Percentiles rank a stretch among this genome's conserved stretches.
Evolutionary conservation across 2,329 filamentous ascomycete species (phyloP).

Genomic region (Colletotrichum cordylinicola): DNA sequence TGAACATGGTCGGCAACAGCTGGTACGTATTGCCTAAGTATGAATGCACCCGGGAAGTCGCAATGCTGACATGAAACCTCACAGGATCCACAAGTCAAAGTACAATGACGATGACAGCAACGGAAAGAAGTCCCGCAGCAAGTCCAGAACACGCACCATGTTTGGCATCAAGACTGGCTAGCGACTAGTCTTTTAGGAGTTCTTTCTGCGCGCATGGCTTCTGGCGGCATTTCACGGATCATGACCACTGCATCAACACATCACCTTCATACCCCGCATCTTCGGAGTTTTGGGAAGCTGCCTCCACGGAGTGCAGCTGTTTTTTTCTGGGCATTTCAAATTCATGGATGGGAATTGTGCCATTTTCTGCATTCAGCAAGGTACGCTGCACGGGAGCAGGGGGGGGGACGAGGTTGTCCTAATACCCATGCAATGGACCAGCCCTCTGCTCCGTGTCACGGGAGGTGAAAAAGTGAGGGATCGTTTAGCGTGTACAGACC

Average conservation of each 20-base stretch:
- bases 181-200: constrained; percentile 15
- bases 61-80: constrained; percentile 16
- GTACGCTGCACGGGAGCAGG: neutral
- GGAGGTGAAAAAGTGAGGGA: neutral
- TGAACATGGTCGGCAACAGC: constrained; percentile 98
- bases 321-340: constrained; percentile 15
- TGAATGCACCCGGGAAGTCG: neutral
- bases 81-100: constrained; percentile 95
- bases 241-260: constrained; percentile 25
- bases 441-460: neutral
- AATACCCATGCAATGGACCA: neutral
- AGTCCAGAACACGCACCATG: constrained; percentile 76
- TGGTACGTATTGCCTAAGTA: constrained; percentile 68
- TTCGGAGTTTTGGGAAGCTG: constrained; percentile 22
- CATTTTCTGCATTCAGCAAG: constrained; percentile 18
- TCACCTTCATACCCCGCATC: constrained; percentile 23
- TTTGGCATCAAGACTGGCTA: constrained; percentile 58
- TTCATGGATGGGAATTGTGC: constrained; percentile 9
- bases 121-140: constrained; percentile 68
- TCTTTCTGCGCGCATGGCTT: constrained; percentile 8
- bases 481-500: constrained; percentile 7
- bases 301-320: constrained; percentile 17
- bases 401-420: neutral
- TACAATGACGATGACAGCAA: constrained; percentile 72
- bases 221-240: constrained; percentile 23